Percentiles rank a stretch among this genome's conserved stretches.
Evolutionary conservation across 2,329 filamentous ascomycete genomes (phyloP).

Genomic region (Neopestalotiopsis rosae): DNA sequence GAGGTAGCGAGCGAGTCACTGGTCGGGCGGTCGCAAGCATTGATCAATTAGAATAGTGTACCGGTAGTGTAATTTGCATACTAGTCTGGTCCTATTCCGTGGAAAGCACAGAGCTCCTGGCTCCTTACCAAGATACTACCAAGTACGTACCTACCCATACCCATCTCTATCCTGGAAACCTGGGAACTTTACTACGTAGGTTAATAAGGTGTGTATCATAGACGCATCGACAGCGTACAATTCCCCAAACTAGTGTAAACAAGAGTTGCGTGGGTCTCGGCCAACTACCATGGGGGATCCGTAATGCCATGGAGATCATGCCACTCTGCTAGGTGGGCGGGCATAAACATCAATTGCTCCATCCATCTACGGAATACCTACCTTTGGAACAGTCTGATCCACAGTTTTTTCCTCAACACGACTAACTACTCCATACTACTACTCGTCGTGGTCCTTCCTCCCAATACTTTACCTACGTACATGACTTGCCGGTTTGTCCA

Average conservation of each 20-base stretch:
- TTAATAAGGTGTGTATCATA: not conserved
- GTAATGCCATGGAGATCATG: not conserved
- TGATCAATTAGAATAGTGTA: slow-evolving; percentile 13
- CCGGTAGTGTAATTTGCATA: slow-evolving; percentile 7
- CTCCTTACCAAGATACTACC: not conserved
- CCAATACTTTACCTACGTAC: not conserved
- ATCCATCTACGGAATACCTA: not conserved
- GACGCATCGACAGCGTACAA: not conserved
- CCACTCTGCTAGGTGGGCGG: not conserved
- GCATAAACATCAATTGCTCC: not conserved
- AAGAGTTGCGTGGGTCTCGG: not conserved
- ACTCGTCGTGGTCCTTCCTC: not conserved
- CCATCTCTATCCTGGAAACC: not conserved
- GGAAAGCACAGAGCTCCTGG: not conserved
- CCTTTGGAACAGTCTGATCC: not conserved
- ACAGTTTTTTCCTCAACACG: not conserved
- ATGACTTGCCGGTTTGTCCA: too few relatives aligned
- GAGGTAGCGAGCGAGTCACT: not conserved
- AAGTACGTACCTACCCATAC: not conserved
- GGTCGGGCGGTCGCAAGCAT: slow-evolving; percentile 6
- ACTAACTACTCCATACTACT: not conserved
- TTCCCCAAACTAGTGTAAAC: not conserved
- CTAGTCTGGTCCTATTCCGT: not conserved
- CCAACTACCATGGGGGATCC: not conserved
- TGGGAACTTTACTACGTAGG: not conserved